Conservation (phyloP, 148 eudicot genomes). For the Vaccinium macrocarpon region DNA sequence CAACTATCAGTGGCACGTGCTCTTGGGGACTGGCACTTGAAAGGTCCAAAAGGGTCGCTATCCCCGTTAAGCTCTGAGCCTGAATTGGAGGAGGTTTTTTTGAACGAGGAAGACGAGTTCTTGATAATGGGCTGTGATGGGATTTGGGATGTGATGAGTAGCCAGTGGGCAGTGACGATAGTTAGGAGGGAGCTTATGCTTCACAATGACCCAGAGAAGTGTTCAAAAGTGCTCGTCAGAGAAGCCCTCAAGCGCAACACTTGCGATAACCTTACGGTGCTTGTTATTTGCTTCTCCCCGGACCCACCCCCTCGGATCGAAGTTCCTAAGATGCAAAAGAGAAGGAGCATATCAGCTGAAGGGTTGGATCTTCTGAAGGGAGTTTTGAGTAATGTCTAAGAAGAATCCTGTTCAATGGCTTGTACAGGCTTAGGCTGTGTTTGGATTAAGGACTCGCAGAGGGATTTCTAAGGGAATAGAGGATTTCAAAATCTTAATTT, state of each 20-base stretch:
- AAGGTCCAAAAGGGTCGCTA: constrained; percentile 45
- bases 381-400: constrained; percentile 34
- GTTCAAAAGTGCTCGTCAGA: constrained; percentile 40
- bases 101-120: constrained; percentile 59
- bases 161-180: constrained; percentile 52
- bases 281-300: constrained; percentile 51
- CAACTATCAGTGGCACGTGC: constrained; percentile 65
- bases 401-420: not conserved
- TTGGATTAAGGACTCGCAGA: not conserved
- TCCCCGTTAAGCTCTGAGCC: constrained; percentile 59
- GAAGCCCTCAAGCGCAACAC: constrained; percentile 52
- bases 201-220: constrained; percentile 56
- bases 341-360: constrained; percentile 58
- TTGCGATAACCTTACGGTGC: constrained; percentile 55
- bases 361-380: constrained; percentile 56
- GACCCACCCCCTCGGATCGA: constrained; percentile 52
- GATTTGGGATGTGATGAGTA: constrained; percentile 66
- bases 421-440: not conserved
- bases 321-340: constrained; percentile 32
- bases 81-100: constrained; percentile 38
- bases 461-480: not conserved
- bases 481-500: not conserved
- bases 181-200: constrained; percentile 54
- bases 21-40: constrained; percentile 66
- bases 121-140: constrained; percentile 61